Conservation (phyloP, 1,284 basidiomycete species). For the Heterobasidion parviporum region DNA sequence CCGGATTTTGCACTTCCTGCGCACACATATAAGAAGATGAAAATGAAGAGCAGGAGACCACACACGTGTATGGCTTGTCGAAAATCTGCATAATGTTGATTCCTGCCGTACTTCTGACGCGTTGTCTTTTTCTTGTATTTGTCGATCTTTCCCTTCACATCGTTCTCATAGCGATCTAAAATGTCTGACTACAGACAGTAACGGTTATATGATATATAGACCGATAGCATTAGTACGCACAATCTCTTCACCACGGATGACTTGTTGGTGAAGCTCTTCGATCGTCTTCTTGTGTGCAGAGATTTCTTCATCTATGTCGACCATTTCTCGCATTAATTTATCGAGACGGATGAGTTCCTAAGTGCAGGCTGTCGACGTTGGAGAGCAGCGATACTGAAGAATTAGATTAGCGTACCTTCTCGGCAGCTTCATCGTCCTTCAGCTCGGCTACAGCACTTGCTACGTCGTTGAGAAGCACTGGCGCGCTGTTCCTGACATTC, state of each 20-base stretch:
- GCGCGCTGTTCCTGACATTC: conserved; percentile 34
- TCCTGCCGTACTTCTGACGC: conserved; percentile 67
- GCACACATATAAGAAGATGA: background rate
- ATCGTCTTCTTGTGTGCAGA: conserved; percentile 45
- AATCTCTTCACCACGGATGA: conserved; percentile 46
- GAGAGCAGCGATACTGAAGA: background rate
- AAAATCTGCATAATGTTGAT: conserved; percentile 56
- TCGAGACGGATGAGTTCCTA: conserved; percentile 58
- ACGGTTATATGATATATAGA: too few species aligned
- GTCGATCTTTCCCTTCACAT: conserved; percentile 31
- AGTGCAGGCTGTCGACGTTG: background rate
- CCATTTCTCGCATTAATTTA: conserved; percentile 49
- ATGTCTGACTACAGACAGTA: conserved; percentile 33
- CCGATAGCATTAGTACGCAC: conserved; percentile 30
- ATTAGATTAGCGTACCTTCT: conserved; percentile 31
- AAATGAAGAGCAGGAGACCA: background rate
- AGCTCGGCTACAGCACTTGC: conserved; percentile 57
- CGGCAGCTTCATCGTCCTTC: conserved; percentile 42
- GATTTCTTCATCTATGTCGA: conserved; percentile 60
- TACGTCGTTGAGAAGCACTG: conserved; percentile 42
- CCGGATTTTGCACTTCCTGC: conserved; percentile 64
- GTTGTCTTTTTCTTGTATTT: conserved; percentile 53
- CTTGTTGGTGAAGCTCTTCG: conserved; percentile 43
- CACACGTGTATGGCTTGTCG: conserved; percentile 62
- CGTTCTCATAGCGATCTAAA: conserved; percentile 35